Conservation (phyloP, 2,329 filamentous ascomycete species). For the Colletotrichum plurivorum region DNA sequence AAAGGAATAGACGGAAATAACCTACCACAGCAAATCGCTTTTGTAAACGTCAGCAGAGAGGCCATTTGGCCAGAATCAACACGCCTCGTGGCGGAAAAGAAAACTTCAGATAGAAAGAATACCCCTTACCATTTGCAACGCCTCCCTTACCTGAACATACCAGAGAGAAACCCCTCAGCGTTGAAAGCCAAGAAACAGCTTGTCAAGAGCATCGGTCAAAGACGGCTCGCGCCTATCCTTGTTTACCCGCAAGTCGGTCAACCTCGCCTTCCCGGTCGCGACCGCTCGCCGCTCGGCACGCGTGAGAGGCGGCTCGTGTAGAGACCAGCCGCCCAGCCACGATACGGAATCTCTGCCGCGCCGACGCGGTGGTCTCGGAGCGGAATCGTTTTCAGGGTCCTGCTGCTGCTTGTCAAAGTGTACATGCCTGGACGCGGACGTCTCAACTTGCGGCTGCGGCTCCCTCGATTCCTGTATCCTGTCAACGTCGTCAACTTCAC, state of each 20-base stretch:
- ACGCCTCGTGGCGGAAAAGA: no score
- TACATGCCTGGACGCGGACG: background rate
- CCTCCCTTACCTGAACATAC: no score
- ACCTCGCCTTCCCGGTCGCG: background rate
- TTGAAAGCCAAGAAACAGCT: background rate
- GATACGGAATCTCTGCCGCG: background rate
- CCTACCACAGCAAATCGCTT: background rate
- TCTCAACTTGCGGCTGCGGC: background rate
- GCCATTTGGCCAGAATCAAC: background rate
- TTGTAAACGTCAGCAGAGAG: background rate
- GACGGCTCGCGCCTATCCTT: background rate
- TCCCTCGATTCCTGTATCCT: background rate
- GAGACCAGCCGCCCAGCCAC: background rate
- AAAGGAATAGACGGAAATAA: background rate
- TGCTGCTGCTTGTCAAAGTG: no score
- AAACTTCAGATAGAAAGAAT: background rate
- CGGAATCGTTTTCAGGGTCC: no score
- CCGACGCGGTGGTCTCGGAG: no score
- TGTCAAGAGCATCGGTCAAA: background rate
- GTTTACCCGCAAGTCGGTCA: background rate
- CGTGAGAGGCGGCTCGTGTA: background rate
- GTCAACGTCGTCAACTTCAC: background rate
- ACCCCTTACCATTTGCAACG: no score
- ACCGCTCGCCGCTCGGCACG: conserved; percentile 11
- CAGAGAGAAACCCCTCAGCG: no score